Base-by-base conservation (phyloP, 1,284 basidiomycete genomes). In the Vanrija pseudolonga region DNA sequence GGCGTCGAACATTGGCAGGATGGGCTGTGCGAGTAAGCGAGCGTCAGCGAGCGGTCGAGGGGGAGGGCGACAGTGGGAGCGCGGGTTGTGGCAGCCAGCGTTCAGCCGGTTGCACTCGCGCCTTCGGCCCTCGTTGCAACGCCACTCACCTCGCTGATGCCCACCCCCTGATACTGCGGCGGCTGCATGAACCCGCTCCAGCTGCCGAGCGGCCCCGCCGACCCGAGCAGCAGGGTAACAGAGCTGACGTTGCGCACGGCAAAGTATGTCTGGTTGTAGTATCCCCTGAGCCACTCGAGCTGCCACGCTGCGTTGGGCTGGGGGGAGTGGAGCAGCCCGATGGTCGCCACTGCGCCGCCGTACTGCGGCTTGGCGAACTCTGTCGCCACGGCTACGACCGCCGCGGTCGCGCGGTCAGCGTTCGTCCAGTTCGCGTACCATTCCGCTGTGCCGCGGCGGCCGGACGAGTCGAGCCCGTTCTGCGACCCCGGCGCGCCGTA, bases 141-240 rank as follows among this genome's bases (percentile, higher is more conserved):
- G 7, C 7, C 5, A 67, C 72, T 61, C 48, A 73, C 72, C 37
- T 65, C 67, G 56, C 73, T 71, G 50, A 75, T 48, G 0, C 68
- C 64, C 8, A 75, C 72, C 40, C 66, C 57, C 19, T 57, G 40
- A 49, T 58, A 74, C 15, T 53, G 50, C 4, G 63, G 63, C 15
- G 50, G 54, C 0, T 80, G 79, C 81, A 88, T 81, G 67, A 88
- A 89, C 32, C 84, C 83, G 39, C 78, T 73, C 92, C 92, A 97
- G 62, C 82, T 85, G 49, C 80, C 82, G 36, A 92, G 76, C 32
- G 32, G 32, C 23, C 84, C 80, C 70, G 89, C 84, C 80, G 94
- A 89, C 4, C 88, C 90, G 64, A 94, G 90, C 64, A 90, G 86
- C 7, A 73, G 39, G 11, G 56, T 22, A n/a, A 59, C 48, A n/a